These are phyloP conservation scores for Cinnamomum micranthum DNA, from an alignment of 164 flowering plant genomes.

Conservation along the genomic window DNA sequence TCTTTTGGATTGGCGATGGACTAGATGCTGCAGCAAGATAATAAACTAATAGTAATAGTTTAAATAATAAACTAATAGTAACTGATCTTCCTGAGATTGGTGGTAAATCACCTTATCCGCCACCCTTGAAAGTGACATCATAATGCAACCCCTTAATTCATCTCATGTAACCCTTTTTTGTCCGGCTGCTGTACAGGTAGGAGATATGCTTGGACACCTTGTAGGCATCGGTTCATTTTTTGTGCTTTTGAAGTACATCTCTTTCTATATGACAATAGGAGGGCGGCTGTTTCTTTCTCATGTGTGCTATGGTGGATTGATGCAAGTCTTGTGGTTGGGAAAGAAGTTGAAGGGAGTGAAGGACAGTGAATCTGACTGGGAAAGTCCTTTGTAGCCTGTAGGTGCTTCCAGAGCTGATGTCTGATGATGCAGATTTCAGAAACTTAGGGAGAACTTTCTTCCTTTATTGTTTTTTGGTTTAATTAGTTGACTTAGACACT, in stretches of 20 bases:
- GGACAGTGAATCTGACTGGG: conserved; percentile 5
- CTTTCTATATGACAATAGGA: conserved; percentile 17
- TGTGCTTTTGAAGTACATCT: conserved; percentile 35
- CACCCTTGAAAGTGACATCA: too few relatives aligned
- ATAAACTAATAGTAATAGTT: too few relatives aligned
- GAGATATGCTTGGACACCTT: conserved; percentile 24
- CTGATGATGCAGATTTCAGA: too few relatives aligned
- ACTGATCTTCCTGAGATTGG: too few relatives aligned
- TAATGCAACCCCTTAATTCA: too few relatives aligned
- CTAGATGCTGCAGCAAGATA: not conserved
- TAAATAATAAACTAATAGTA: too few relatives aligned
- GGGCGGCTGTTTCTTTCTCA: conserved; percentile 40
- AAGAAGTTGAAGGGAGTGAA: conserved; percentile 14
- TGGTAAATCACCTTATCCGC: too few relatives aligned
- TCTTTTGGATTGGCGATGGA: not conserved
- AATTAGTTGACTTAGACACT: too few relatives aligned
- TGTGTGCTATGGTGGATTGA: conserved; percentile 61
- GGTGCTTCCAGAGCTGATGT: too few relatives aligned
- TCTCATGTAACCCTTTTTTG: not conserved
- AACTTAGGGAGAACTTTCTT: too few relatives aligned
- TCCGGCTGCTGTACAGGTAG: conserved; percentile 31
- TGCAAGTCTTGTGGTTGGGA: conserved; percentile 64
- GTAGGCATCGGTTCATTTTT: conserved; percentile 38
- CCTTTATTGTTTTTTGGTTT: too few relatives aligned
- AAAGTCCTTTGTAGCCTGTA: too few relatives aligned